A percentile compares a stretch with the other conserved stretches of the same genome.
Conservation (phyloP, 805 yeast species). For the Saccharomycopsis babjevae region DNA sequence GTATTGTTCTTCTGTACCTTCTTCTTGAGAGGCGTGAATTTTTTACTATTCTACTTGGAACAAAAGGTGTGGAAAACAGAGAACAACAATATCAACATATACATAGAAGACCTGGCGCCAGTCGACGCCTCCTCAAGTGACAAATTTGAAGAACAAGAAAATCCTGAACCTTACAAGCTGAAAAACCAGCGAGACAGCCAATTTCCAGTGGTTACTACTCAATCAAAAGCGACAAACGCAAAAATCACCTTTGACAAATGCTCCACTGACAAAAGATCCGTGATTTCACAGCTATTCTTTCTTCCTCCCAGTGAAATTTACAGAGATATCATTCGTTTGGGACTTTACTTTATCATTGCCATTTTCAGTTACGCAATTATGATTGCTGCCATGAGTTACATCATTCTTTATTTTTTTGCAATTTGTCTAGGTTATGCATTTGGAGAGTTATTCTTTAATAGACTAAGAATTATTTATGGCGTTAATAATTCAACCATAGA, state of each 20-base stretch:
- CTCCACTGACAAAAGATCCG: slow-evolving; percentile 18
- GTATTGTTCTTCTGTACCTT: slow-evolving; percentile 50
- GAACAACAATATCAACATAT: slow-evolving; percentile 20
- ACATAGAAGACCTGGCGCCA: slow-evolving; percentile 3
- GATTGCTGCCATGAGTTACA: slow-evolving; percentile 71
- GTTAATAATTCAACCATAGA: slow-evolving; percentile 22
- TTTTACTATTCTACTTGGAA: slow-evolving; percentile 53
- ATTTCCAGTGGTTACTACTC: background rate
- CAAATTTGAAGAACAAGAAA: slow-evolving; percentile 1
- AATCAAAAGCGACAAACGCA: slow-evolving; percentile 5
- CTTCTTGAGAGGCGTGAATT: slow-evolving; percentile 48
- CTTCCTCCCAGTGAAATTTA: slow-evolving; percentile 28
- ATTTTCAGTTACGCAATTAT: slow-evolving; percentile 61
- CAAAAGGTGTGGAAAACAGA: slow-evolving; percentile 49
- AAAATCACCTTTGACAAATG: slow-evolving; percentile 3
- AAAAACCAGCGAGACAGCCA: background rate
- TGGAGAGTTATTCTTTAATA: slow-evolving; percentile 61
- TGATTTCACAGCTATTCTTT: slow-evolving; percentile 27
- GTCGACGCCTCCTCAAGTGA: background rate
- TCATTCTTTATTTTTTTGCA: slow-evolving; percentile 61
- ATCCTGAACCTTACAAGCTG: slow-evolving; percentile 1
- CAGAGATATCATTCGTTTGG: slow-evolving; percentile 47
- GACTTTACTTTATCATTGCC: slow-evolving; percentile 50
- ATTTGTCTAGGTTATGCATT: slow-evolving; percentile 58
- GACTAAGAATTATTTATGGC: slow-evolving; percentile 34